Evolutionary conservation across 768 basidiomycete genomes (phyloP).

Genomic region (Boletus pseudo-olivaceus): DNA sequence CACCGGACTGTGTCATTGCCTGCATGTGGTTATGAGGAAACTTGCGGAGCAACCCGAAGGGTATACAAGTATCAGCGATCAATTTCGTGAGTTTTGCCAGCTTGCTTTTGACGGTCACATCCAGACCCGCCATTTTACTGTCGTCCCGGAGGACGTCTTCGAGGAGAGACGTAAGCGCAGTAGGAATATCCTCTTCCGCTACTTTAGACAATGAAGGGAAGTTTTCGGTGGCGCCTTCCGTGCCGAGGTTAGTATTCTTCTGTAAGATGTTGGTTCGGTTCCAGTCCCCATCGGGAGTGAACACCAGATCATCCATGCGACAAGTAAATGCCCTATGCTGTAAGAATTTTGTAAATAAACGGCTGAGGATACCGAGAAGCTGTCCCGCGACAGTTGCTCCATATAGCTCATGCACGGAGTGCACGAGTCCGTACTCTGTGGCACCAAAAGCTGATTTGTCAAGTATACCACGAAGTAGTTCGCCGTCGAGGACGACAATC

Average conservation of each 20-base stretch:
- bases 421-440: slow-evolving; percentile 92
- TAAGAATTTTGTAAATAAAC: slow-evolving; percentile 94
- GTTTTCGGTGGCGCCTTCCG: slow-evolving; percentile 85
- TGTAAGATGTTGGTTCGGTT: slow-evolving; percentile 65
- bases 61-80: slow-evolving; percentile 85
- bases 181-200: slow-evolving; percentile 50
- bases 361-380: slow-evolving; percentile 88
- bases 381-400: slow-evolving; percentile 86
- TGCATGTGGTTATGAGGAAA: slow-evolving; percentile 99
- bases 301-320: slow-evolving; percentile 94
- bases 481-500: slow-evolving; percentile 88
- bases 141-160: slow-evolving; percentile 95
- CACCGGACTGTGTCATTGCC: slow-evolving; percentile 96
- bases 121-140: slow-evolving; percentile 94
- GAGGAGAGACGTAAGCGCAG: slow-evolving; percentile 62
- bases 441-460: slow-evolving; percentile 99
- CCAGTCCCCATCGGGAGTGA: slow-evolving; percentile 78
- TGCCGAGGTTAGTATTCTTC: slow-evolving; percentile 69
- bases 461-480: slow-evolving; percentile 88
- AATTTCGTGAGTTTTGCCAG: slow-evolving; percentile 84
- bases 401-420: slow-evolving; percentile 95
- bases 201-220: slow-evolving; percentile 69
- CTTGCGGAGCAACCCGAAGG: slow-evolving; percentile 79
- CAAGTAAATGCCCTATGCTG: slow-evolving; percentile 98
- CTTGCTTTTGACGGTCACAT: slow-evolving; percentile 86